A percentile compares a stretch with the other conserved stretches of the same genome.
These are phyloP conservation scores for Penicillium verhagenii DNA, from an alignment of 495 filamentous ascomycete genomes.

Conservation along the genomic window DNA sequence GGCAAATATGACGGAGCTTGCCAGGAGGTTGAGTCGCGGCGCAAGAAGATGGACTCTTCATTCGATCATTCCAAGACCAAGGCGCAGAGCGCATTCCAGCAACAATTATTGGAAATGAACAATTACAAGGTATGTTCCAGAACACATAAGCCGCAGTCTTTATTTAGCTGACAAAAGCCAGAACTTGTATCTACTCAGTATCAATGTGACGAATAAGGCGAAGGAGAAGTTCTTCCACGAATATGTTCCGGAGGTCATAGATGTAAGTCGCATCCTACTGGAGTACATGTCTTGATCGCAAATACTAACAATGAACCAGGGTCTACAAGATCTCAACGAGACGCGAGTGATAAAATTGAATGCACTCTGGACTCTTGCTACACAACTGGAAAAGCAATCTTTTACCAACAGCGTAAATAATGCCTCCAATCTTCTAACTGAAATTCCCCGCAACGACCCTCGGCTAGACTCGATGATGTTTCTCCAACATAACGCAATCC, in stretches of 20 bases:
- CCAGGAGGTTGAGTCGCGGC: slow-evolving; percentile 89
- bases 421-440: slow-evolving; percentile 65
- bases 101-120: slow-evolving; percentile 89
- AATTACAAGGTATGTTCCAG: slow-evolving; percentile 71
- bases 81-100: slow-evolving; percentile 84
- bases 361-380: slow-evolving; percentile 75
- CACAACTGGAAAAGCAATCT: slow-evolving; percentile 71
- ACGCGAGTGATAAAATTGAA: slow-evolving; percentile 82
- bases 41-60: slow-evolving; percentile 88
- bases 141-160: background rate
- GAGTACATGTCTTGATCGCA: background rate
- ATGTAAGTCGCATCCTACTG: slow-evolving; percentile 52
- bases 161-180: slow-evolving; percentile 25
- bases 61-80: slow-evolving; percentile 83
- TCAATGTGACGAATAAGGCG: slow-evolving; percentile 94
- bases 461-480: slow-evolving; percentile 96
- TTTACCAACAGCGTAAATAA: slow-evolving; percentile 69
- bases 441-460: slow-evolving; percentile 87
- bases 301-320: slow-evolving; percentile 37
- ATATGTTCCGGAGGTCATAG: slow-evolving; percentile 90
- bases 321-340: slow-evolving; percentile 86
- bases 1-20: slow-evolving; percentile 88
- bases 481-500: slow-evolving; percentile 79
- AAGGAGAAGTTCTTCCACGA: slow-evolving; percentile 97
- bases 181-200: slow-evolving; percentile 93